These are phyloP conservation scores for Debaryomyces singareniensis DNA, from an alignment of 1,139 yeast species.

Conservation along the genomic window DNA sequence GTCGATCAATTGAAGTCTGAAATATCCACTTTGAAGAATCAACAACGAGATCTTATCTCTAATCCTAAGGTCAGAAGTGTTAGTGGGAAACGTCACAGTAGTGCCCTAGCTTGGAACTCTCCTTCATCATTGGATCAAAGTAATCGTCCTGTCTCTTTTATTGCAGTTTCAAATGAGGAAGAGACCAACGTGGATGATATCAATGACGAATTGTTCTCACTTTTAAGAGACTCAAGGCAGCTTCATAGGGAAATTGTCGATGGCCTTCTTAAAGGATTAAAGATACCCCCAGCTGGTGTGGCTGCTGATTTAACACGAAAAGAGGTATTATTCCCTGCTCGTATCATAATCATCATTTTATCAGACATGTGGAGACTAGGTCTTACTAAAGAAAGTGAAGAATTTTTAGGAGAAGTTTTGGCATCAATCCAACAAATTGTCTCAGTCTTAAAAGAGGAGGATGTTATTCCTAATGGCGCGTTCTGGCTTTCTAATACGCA, in stretches of 20 bases:
- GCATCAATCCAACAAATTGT: conserved; percentile 82
- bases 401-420: conserved; percentile 83
- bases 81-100: conserved; percentile 35
- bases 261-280: conserved; percentile 82
- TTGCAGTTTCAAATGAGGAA: conserved; percentile 51
- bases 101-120: conserved; percentile 33
- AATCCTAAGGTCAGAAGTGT: conserved; percentile 26
- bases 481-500: conserved; percentile 98
- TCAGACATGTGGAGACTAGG: conserved; percentile 99
- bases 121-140: conserved; percentile 29
- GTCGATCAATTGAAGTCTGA: conserved; percentile 67
- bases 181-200: conserved; percentile 60
- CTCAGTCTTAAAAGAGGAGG: conserved; percentile 69
- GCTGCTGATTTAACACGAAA: conserved; percentile 79
- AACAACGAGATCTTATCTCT: conserved; percentile 16
- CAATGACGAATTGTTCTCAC: conserved; percentile 64
- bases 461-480: conserved; percentile 87
- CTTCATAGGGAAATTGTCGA: conserved; percentile 82
- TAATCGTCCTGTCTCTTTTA: conserved; percentile 51
- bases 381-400: conserved; percentile 85
- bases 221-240: conserved; percentile 73
- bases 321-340: conserved; percentile 94
- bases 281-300: conserved; percentile 79
- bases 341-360: conserved; percentile 84
- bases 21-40: conserved; percentile 45